Conservation (phyloP, 2,329 filamentous ascomycete genomes). For the Colletotrichum spaethianum region DNA sequence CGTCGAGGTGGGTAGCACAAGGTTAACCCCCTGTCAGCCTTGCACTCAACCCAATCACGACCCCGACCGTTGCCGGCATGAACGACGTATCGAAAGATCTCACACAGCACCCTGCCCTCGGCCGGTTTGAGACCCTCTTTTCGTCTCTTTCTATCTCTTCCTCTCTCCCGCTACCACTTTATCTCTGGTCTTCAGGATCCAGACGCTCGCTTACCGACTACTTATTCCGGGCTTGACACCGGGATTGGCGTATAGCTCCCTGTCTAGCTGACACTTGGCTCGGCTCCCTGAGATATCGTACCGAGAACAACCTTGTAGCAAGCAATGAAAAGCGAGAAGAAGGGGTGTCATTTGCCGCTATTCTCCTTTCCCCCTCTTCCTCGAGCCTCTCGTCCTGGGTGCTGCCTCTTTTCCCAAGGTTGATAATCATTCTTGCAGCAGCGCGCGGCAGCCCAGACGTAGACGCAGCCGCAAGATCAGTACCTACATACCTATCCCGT, state of each 20-base stretch:
- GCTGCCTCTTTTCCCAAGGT: constrained; percentile 8
- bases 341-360: not conserved
- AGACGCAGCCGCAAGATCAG: constrained; percentile 21
- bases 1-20: constrained; percentile 39
- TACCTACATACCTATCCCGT: not conserved
- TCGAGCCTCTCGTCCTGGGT: not conserved
- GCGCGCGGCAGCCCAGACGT: constrained; percentile 22
- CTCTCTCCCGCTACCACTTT: constrained; percentile 26
- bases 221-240: not conserved
- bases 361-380: not conserved
- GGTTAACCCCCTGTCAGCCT: constrained; percentile 50
- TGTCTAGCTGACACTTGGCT: constrained; percentile 14
- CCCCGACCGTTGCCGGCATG: constrained; percentile 45
- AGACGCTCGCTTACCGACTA: not conserved
- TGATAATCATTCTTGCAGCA: not conserved
- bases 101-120: constrained; percentile 45
- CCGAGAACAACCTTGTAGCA: not conserved
- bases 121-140: constrained; percentile 49
- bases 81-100: constrained; percentile 46
- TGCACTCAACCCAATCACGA: constrained; percentile 50
- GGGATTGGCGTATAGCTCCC: constrained; percentile 10
- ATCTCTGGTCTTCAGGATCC: not conserved
- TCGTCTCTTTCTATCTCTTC: constrained; percentile 36
- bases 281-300: not conserved
- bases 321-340: not conserved